A percentile compares a stretch with the other conserved stretches of the same genome.
These are phyloP conservation scores for Anaeromyces robustus DNA, from an alignment of 192 early-diverging fungal species.

Conservation along the genomic window DNA sequence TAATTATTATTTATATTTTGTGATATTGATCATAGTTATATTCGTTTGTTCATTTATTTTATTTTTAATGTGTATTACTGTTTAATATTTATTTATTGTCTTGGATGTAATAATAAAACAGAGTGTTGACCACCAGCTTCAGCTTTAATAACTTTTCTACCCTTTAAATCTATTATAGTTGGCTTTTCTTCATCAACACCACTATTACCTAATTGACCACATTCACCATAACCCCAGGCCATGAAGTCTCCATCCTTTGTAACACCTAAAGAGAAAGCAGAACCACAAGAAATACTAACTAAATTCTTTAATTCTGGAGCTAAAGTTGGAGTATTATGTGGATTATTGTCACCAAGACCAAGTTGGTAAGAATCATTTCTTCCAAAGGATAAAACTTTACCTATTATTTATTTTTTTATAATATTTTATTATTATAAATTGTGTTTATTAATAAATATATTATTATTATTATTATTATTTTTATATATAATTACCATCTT, in stretches of 20 bases:
- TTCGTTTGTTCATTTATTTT: too few species aligned
- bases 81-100: too few species aligned
- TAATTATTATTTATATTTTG: too few species aligned
- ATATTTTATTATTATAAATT: too few species aligned
- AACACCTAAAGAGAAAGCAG: constrained; percentile 7
- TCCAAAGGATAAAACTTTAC: constrained; percentile 66
- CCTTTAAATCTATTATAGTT: constrained; percentile 42
- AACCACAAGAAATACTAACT: constrained; percentile 36
- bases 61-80: too few species aligned
- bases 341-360: constrained; percentile 30
- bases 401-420: constrained; percentile 7
- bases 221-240: constrained; percentile 82
- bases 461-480: background rate
- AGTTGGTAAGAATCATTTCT: constrained; percentile 69
- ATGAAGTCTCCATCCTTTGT: constrained; percentile 44
- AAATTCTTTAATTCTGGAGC: constrained; percentile 23
- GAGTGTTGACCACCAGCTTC: constrained; percentile 71
- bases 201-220: constrained; percentile 66
- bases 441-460: constrained; percentile 1
- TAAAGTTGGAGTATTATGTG: constrained; percentile 29
- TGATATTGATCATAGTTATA: too few species aligned
- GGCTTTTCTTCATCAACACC: constrained; percentile 53
- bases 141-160: constrained; percentile 36
- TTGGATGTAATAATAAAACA: constrained; percentile 34
- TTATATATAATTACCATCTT: constrained; percentile 26